Conservation (phyloP, 2,329 filamentous ascomycete genomes). For the Chaetomium olivaceum region DNA sequence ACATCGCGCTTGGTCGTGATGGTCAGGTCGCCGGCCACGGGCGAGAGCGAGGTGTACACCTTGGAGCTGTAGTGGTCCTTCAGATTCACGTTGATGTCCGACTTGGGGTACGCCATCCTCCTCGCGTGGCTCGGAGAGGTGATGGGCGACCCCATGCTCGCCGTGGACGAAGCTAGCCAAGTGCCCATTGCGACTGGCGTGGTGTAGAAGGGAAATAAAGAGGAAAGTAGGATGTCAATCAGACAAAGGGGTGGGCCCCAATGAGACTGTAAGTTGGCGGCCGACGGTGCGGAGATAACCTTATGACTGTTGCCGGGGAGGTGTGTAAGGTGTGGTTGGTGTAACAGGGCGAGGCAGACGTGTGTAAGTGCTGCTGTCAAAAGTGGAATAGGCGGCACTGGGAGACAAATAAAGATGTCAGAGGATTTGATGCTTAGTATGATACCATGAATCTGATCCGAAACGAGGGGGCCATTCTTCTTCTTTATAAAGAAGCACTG, state of each 20-base stretch:
- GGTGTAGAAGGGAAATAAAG: neutral
- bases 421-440: neutral
- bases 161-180: neutral
- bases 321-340: neutral
- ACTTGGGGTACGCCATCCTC: slow-evolving; percentile 34
- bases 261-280: neutral
- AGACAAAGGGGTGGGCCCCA: neutral
- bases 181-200: neutral
- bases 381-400: neutral
- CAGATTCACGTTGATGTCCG: slow-evolving; percentile 51
- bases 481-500: neutral
- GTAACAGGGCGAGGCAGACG: neutral
- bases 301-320: neutral
- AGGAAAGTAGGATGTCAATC: neutral
- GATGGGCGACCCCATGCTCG: slow-evolving; percentile 1
- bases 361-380: neutral
- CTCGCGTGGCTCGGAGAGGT: slow-evolving; percentile 11
- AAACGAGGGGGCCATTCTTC: neutral
- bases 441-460: neutral
- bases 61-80: slow-evolving; percentile 56
- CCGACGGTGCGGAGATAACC: neutral
- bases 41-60: slow-evolving; percentile 57
- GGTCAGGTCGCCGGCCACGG: slow-evolving; percentile 51
- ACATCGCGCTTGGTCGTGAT: slow-evolving; percentile 49
- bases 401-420: neutral